These are phyloP conservation scores for Rhodotorula sp. DNA, from an alignment of 1,284 basidiomycete species.

Conservation along the genomic window DNA sequence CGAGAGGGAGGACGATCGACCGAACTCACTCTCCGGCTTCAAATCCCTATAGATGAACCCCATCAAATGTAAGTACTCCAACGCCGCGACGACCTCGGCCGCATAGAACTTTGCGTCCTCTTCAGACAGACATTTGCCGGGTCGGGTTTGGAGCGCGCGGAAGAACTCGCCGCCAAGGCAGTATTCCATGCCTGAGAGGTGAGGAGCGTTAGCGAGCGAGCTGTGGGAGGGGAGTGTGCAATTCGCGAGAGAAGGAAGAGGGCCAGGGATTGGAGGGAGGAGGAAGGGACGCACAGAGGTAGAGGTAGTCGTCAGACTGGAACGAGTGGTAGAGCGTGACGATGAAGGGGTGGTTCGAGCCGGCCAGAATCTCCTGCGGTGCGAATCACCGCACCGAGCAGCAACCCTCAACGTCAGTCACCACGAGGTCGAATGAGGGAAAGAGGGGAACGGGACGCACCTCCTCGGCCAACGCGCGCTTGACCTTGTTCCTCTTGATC, in stretches of 20 bases:
- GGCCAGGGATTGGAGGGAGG: not conserved
- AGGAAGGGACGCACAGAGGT: conserved; percentile 60
- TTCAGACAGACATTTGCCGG: conserved; percentile 92
- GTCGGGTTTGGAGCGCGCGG: conserved; percentile 88
- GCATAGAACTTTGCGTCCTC: conserved; percentile 97
- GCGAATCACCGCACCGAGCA: not conserved
- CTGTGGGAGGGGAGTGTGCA: too few species aligned
- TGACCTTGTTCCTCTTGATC: conserved; percentile 98
- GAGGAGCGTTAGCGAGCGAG: not conserved
- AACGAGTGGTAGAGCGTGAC: conserved; percentile 96
- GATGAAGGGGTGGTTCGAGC: conserved; percentile 96
- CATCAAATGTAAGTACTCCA: conserved; percentile 98
- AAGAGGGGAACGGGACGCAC: conserved; percentile 32
- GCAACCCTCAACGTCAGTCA: not conserved
- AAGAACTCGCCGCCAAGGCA: conserved; percentile 99
- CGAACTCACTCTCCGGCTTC: conserved; percentile 90
- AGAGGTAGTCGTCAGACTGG: conserved; percentile 94
- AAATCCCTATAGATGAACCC: conserved; percentile 99
- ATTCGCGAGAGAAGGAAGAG: not conserved
- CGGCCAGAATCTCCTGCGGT: conserved; percentile 78
- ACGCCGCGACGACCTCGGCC: conserved; percentile 93
- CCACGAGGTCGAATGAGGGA: too few species aligned
- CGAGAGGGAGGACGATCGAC: not conserved
- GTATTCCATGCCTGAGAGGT: conserved; percentile 76
- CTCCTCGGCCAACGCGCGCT: conserved; percentile 91